These are phyloP conservation scores for Neofusicoccum umdonicola DNA, from an alignment of 2,329 filamentous ascomycete species.

Conservation along the genomic window DNA sequence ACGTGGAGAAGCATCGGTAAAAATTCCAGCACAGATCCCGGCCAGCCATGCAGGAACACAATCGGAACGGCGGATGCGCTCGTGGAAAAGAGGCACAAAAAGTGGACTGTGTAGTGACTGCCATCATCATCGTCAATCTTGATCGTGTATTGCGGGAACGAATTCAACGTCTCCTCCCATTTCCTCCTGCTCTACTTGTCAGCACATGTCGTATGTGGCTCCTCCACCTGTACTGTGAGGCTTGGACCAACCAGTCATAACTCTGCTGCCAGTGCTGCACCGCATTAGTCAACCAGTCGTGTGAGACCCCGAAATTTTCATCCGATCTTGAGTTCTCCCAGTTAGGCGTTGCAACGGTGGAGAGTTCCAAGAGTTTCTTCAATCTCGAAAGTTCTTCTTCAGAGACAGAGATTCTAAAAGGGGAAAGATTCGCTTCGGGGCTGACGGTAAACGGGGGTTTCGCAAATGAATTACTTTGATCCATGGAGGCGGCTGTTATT, in stretches of 20 bases:
- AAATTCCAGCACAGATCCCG: slow-evolving; percentile 56
- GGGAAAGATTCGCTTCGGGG: neutral
- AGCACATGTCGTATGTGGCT: neutral
- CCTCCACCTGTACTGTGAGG: no score
- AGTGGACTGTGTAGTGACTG: slow-evolving; percentile 49
- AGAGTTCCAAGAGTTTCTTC: slow-evolving; percentile 34
- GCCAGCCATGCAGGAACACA: slow-evolving; percentile 58
- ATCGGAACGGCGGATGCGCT: slow-evolving; percentile 53
- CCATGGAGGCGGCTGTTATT: no score
- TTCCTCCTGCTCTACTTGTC: neutral
- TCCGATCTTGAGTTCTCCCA: slow-evolving; percentile 29
- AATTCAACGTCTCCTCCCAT: slow-evolving; percentile 38
- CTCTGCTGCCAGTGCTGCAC: slow-evolving; percentile 37
- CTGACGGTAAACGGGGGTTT: neutral
- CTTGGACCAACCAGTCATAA: slow-evolving; percentile 36
- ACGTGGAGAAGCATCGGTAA: slow-evolving; percentile 51
- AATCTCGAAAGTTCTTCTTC: slow-evolving; percentile 33
- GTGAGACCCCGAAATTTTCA: slow-evolving; percentile 29
- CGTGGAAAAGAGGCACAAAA: slow-evolving; percentile 55
- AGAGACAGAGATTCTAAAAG: slow-evolving; percentile 32
- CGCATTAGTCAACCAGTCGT: slow-evolving; percentile 30
- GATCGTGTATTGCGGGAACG: slow-evolving; percentile 52
- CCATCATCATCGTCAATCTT: slow-evolving; percentile 41
- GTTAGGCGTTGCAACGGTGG: slow-evolving; percentile 29
- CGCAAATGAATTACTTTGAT: slow-evolving; percentile 3